These are phyloP conservation scores for Chaetomium globosum DNA, from an alignment of 2,329 filamentous ascomycete genomes.

Conservation along the genomic window DNA sequence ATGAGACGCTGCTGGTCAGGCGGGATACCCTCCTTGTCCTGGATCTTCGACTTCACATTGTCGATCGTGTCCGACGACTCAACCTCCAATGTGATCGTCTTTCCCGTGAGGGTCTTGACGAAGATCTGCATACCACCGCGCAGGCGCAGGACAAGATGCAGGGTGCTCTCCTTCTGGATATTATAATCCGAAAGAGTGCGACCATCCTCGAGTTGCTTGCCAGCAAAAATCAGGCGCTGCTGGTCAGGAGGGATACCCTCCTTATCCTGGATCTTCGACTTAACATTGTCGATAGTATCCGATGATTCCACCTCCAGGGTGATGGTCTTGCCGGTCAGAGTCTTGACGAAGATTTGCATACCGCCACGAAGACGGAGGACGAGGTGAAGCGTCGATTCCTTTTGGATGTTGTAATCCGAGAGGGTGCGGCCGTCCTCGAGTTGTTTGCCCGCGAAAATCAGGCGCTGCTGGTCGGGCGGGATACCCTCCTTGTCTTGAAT, in stretches of 20 bases:
- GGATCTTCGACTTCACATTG: conserved; percentile 93
- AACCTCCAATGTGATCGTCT: conserved; percentile 92
- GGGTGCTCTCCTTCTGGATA: conserved; percentile 89
- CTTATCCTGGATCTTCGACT: conserved; percentile 97
- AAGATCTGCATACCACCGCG: conserved; percentile 91
- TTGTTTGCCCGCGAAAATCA: conserved; percentile 71
- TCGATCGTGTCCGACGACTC: conserved; percentile 90
- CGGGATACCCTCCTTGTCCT: conserved; percentile 90
- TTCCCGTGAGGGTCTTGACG: conserved; percentile 84
- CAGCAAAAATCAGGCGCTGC: conserved; percentile 93
- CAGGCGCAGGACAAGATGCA: conserved; percentile 83
- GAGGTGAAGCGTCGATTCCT: conserved; percentile 71
- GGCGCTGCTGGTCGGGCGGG: conserved; percentile 79
- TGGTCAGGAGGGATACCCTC: conserved; percentile 96
- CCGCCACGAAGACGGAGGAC: conserved; percentile 71
- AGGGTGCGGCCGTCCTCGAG: conserved; percentile 56
- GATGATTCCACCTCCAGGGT: conserved; percentile 86
- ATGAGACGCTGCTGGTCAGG: conserved; percentile 94
- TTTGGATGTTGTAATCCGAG: conserved; percentile 61
- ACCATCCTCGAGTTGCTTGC: conserved; percentile 94
- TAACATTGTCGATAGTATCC: conserved; percentile 95
- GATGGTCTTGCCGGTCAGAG: conserved; percentile 90
- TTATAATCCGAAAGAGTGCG: conserved; percentile 91
- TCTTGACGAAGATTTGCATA: conserved; percentile 78
- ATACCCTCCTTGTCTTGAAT: conserved; percentile 92